Evolutionary conservation across 2,329 filamentous ascomycete species (phyloP).

Genomic region (Neocucurbitaria cava): DNA sequence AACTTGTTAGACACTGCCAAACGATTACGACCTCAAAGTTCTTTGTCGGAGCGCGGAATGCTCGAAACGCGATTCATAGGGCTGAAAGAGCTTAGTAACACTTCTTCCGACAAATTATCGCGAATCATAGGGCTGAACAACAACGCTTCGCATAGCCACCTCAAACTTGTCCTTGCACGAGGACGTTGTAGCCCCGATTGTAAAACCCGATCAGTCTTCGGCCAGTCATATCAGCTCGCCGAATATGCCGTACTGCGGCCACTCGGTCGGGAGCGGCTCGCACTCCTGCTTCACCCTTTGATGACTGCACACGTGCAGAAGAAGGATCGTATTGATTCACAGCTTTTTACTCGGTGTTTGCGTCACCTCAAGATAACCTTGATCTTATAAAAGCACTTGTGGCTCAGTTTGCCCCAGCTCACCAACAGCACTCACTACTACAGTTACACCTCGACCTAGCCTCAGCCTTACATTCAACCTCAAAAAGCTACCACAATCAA

Average conservation of each 20-base stretch:
- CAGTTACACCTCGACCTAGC: not conserved
- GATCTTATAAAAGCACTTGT: constrained; percentile 37
- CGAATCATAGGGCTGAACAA: constrained; percentile 9
- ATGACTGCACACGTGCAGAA: constrained; percentile 22
- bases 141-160: constrained; percentile 17
- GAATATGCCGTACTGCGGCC: constrained; percentile 6
- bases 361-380: constrained; percentile 15
- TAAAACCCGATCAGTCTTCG: constrained; percentile 4
- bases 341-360: constrained; percentile 19
- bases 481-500: constrained; percentile 11
- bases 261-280: constrained; percentile 10
- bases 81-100: not conserved
- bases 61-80: not conserved
- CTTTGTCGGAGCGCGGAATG: not conserved
- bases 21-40: not conserved
- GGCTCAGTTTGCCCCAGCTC: constrained; percentile 25
- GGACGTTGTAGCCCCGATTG: constrained; percentile 13
- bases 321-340: constrained; percentile 3
- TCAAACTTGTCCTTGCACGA: constrained; percentile 24
- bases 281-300: constrained; percentile 28
- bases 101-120: constrained; percentile 21
- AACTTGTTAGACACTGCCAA: not conserved
- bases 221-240: constrained; percentile 13
- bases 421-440: constrained; percentile 18
- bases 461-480: constrained; percentile 1